Base-by-base conservation (phyloP, 345 rosid genomes). In the Gossypium australe region DNA sequence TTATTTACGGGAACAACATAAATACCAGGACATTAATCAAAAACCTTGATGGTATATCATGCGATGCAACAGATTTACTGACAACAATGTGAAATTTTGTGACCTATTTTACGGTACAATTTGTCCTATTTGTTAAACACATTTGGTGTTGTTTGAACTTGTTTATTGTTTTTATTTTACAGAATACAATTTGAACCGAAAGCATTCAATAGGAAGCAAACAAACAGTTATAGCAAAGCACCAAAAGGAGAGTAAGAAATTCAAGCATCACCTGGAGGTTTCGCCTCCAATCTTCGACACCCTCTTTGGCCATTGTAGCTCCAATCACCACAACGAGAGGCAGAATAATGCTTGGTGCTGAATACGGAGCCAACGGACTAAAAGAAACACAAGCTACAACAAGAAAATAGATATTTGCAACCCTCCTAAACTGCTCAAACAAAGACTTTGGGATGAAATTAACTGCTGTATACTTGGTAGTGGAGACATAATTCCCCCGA, bases 361-460 rank as follows among this genome's bases (percentile, higher is more conserved):
- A 80, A 60, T 87, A 94, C 7, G 98, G 98, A 1, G 97, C 97
- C 83, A 94, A 76, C 0, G 97, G 97, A 76, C 91, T 92, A 79
- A 92, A 91, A 0, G 98, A 92, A 66, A 94, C 86, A 80, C 84
- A 92, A 65, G 97, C 92, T 29, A 91, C 97, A n/a, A 91, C 87
- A 55, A 94, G 87, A 81, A 94, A 94, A 76, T 94, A 94, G 47
- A 92, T 70, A 63, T 92, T 94, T 29, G 97, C 98, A 67, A 94
- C 97, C 86, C 98, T 86, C 85, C 98, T 87, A 76, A 94, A 94
- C 80, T 94, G 97, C 86, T 94, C 98, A 82, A 92, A 92, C 87
- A 94, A 80, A 16, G 98, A 90, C 91, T 94, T 94, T 38, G 98
- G 98, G 67, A 94, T 75, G 80, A 94, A 94, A 81, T 89, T 92